Percentiles rank a stretch among this genome's conserved stretches.
phyloP scores from a whole-genome alignment of 495 filamentous ascomycete species.

The Podospora pseudopauciseta region DNA sequence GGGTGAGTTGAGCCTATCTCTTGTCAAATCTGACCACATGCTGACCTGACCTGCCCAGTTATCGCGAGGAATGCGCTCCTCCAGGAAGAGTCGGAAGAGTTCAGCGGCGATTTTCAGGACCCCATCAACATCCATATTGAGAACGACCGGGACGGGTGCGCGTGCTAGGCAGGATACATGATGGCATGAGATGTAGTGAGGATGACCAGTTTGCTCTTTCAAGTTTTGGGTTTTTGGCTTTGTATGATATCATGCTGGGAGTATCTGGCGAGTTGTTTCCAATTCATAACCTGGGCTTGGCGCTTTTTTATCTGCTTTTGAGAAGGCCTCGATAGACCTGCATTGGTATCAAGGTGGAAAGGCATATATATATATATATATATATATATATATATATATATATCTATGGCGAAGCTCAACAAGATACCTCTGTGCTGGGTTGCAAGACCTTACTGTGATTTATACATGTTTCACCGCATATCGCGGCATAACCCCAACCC shows the following conservation, averaged over 20 bases:
- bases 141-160: conserved; percentile 84
- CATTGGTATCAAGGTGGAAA: conserved; percentile 19
- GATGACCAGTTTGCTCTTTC: conserved; percentile 6
- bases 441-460: background rate
- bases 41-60: conserved; percentile 51
- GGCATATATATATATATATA: conserved; percentile 2
- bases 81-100: conserved; percentile 94
- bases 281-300: conserved; percentile 10
- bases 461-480: background rate
- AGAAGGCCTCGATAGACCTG: conserved; percentile 14
- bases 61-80: conserved; percentile 93
- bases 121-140: conserved; percentile 96
- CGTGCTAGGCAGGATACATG: conserved; percentile 56
- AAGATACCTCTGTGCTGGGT: background rate
- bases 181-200: conserved; percentile 6
- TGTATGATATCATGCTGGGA: conserved; percentile 36
- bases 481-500: background rate
- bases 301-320: conserved; percentile 12
- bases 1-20: conserved; percentile 50
- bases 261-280: conserved; percentile 20
- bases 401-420: background rate
- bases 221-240: conserved; percentile 5
- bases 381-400: too few relatives aligned
- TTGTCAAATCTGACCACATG: conserved; percentile 8
- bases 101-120: conserved; percentile 88